Evolutionary conservation across 1,284 basidiomycete genomes (phyloP), one percentile per base, ranked within the genome.

Genomic region (Fomitopsis betulina): DNA sequence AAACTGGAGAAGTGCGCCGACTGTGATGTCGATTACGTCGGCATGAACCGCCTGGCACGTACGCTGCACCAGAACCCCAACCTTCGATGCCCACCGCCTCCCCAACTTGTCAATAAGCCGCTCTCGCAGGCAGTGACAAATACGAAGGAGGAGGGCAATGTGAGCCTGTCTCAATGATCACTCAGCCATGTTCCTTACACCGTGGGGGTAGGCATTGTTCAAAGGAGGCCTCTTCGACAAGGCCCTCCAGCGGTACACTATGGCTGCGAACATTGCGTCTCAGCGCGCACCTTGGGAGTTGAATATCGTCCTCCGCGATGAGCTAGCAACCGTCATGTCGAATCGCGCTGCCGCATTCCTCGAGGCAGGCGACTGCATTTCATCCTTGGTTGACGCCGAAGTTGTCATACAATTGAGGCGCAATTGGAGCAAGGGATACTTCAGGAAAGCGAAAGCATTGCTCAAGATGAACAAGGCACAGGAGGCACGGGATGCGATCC

Each of bases 371-470:
- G 92, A 96, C 73, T 87, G 82, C 72, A 80, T 94, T 57, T 85
- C 87, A 51, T 93, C 96, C 2, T 76, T 98, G 7, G 89, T 89
- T 23, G 96, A 99, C 69, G 95, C 96, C 0, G 94, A 98, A 61
- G 86, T 88, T 1, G 94, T 98, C 64, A 89, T 96, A 47, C 75
- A 85, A 63, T 76, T 98, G 57, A 92, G 93, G 71, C 81, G 88
- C 58, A 86, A 86, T 30, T 99, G 96, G 96, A 86, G 89, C 66
- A 98, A 98, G 72, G 96, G 95, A 0, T 94, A 98, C 72, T 97
- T 96, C 79, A 80, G 96, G 63, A 96, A 89, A 66, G 93, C 91
- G 3, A 91, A 91, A 71, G 94, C 96, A 0, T 76, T 98, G 49
- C 78, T 91, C 5, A 93, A 85, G n/a, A 76, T 99, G 57, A 79